phyloP scores from a whole-genome alignment of 2,329 filamentous ascomycete genomes.

The Cyphellophora europaea region DNA sequence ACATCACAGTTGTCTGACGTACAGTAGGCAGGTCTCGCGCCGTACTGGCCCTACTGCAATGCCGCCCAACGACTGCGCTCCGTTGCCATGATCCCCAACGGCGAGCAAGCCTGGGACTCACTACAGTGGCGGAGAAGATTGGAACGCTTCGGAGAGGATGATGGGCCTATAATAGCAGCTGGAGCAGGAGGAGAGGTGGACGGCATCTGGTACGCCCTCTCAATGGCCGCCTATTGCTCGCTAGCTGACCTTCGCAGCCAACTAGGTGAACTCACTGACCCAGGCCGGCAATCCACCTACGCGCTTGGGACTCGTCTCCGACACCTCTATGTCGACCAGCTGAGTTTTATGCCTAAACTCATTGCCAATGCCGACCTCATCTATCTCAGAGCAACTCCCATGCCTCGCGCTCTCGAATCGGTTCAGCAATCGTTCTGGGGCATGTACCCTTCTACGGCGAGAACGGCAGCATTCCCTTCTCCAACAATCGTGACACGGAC shows the following conservation, averaged over 20 bases:
- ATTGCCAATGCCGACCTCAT: slow-evolving; percentile 50
- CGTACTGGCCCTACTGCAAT: slow-evolving; percentile 84
- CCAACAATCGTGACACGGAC: slow-evolving; percentile 58
- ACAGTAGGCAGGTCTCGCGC: slow-evolving; percentile 38
- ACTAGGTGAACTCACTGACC: slow-evolving; percentile 63
- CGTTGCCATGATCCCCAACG: slow-evolving; percentile 46
- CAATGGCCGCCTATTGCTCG: not conserved
- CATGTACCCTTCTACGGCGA: slow-evolving; percentile 55
- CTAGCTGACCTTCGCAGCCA: slow-evolving; percentile 25
- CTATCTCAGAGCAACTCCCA: slow-evolving; percentile 65
- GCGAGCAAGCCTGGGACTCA: slow-evolving; percentile 45
- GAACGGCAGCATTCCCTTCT: slow-evolving; percentile 45
- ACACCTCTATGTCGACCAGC: slow-evolving; percentile 63
- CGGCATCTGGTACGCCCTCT: slow-evolving; percentile 59
- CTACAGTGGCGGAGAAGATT: slow-evolving; percentile 61
- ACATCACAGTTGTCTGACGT: slow-evolving; percentile 3
- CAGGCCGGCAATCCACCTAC: slow-evolving; percentile 62
- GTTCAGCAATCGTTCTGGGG: slow-evolving; percentile 67
- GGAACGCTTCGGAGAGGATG: slow-evolving; percentile 67
- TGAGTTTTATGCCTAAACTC: slow-evolving; percentile 57
- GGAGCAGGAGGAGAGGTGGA: slow-evolving; percentile 65
- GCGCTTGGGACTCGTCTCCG: slow-evolving; percentile 60
- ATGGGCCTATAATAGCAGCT: slow-evolving; percentile 59
- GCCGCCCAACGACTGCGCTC: slow-evolving; percentile 62
- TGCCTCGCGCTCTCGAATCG: slow-evolving; percentile 67